phyloP scores from a whole-genome alignment of 306 rosid genomes.

The Vicia faba region DNA sequence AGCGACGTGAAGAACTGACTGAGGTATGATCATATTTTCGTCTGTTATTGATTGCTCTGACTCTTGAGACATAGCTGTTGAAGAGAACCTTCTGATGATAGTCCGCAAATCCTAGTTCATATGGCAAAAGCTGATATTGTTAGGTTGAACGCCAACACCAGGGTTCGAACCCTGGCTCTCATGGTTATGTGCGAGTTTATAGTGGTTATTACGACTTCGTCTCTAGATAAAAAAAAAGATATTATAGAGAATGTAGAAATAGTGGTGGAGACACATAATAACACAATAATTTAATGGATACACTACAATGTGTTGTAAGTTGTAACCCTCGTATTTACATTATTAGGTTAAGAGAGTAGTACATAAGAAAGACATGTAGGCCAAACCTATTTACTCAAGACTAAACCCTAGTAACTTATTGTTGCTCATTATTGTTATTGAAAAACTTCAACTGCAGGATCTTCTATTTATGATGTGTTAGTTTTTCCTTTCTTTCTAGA shows the following conservation, averaged over 20 bases:
- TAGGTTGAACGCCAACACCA: no score
- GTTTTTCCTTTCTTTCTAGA: constrained; percentile 46
- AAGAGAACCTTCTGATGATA: no score
- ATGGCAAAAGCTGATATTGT: no score
- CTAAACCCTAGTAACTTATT: neutral
- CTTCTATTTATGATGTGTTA: constrained; percentile 5
- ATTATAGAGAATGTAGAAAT: neutral
- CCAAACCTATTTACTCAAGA: neutral
- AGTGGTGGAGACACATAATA: no score
- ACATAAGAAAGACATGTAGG: neutral
- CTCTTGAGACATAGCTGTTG: constrained; percentile 1
- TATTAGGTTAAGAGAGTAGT: neutral
- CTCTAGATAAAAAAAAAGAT: no score
- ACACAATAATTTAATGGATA: no score
- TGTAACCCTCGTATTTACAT: no score
- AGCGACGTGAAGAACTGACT: constrained; percentile 72
- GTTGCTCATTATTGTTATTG: constrained; percentile 21
- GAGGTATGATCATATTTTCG: constrained; percentile 52
- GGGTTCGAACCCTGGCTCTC: no score
- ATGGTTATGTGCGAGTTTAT: no score
- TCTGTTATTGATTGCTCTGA: constrained; percentile 23
- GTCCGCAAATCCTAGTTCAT: no score
- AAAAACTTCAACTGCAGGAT: constrained; percentile 16
- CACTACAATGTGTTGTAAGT: no score
- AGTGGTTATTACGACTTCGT: no score